Percentiles rank a stretch among this genome's conserved stretches.
Conservation (phyloP, 768 basidiomycete genomes). For the Amanita molliuscula region DNA sequence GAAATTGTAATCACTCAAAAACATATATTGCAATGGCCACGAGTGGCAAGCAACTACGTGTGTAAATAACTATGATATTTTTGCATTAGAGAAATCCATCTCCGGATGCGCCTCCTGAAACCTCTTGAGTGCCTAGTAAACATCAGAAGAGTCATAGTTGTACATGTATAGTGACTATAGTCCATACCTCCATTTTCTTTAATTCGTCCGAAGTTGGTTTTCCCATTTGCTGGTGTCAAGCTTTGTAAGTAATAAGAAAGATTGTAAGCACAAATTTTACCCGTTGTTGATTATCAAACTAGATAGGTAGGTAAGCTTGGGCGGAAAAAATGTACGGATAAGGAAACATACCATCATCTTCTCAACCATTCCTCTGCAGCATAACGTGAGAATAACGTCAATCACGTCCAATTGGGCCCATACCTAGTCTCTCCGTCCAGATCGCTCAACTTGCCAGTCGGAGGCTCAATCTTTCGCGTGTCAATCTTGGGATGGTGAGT, state of each 20-base stretch:
- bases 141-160: background rate
- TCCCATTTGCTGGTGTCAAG: slow-evolving; percentile 67
- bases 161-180: background rate
- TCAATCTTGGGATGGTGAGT: slow-evolving; percentile 96
- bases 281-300: slow-evolving; percentile 78
- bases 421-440: slow-evolving; percentile 92
- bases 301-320: background rate
- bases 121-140: slow-evolving; percentile 63
- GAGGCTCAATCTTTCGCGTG: slow-evolving; percentile 89
- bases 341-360: slow-evolving; percentile 88
- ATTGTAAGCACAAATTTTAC: slow-evolving; percentile 20
- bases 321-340: background rate
- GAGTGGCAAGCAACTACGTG: background rate
- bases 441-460: slow-evolving; percentile 93
- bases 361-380: slow-evolving; percentile 85
- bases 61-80: slow-evolving; percentile 49
- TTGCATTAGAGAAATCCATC: slow-evolving; percentile 88
- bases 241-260: slow-evolving; percentile 1
- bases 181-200: slow-evolving; percentile 78
- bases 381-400: slow-evolving; percentile 5
- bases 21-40: background rate
- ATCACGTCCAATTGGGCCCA: slow-evolving; percentile 6
- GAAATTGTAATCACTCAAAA: slow-evolving; percentile 17
- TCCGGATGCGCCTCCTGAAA: slow-evolving; percentile 90
- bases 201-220: slow-evolving; percentile 92